Conservation (phyloP, 2,329 filamentous ascomycete species). For the Clarireedia monteithiana region DNA sequence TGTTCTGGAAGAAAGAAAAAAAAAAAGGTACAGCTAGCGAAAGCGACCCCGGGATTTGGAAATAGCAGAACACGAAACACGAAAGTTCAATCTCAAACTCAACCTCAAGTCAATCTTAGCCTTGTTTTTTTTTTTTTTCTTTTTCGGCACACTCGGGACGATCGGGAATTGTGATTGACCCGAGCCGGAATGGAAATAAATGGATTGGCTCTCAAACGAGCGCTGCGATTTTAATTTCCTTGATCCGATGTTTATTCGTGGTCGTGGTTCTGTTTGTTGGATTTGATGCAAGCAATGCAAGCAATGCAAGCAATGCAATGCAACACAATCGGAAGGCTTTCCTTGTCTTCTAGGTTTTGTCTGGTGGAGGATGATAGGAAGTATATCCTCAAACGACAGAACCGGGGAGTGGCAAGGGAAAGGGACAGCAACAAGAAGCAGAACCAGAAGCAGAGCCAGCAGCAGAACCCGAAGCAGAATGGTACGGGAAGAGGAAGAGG, state of each 20-base stretch:
- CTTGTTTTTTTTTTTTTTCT: background rate
- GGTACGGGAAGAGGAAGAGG: too few relatives aligned
- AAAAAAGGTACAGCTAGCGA: slow-evolving; percentile 19
- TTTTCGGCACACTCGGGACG: background rate
- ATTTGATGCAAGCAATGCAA: background rate
- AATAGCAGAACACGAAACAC: background rate
- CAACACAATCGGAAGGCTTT: background rate
- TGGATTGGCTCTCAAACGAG: too few relatives aligned
- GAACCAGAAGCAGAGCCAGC: too few relatives aligned
- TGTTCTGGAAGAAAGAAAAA: background rate
- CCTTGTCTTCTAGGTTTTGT: background rate
- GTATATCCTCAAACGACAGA: background rate
- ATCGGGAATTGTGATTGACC: background rate
- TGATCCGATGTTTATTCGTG: background rate
- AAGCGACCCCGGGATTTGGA: slow-evolving; percentile 15
- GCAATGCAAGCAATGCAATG: background rate
- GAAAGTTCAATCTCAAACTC: too few relatives aligned
- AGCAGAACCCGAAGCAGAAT: too few relatives aligned
- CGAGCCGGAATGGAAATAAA: background rate
- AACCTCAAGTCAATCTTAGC: background rate
- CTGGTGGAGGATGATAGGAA: background rate
- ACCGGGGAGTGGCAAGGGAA: background rate
- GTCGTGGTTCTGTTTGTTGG: background rate
- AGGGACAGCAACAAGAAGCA: too few relatives aligned
- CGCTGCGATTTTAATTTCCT: background rate